phyloP scores from a whole-genome alignment of 2,329 filamentous ascomycete genomes.

The Chaetomium sp. region DNA sequence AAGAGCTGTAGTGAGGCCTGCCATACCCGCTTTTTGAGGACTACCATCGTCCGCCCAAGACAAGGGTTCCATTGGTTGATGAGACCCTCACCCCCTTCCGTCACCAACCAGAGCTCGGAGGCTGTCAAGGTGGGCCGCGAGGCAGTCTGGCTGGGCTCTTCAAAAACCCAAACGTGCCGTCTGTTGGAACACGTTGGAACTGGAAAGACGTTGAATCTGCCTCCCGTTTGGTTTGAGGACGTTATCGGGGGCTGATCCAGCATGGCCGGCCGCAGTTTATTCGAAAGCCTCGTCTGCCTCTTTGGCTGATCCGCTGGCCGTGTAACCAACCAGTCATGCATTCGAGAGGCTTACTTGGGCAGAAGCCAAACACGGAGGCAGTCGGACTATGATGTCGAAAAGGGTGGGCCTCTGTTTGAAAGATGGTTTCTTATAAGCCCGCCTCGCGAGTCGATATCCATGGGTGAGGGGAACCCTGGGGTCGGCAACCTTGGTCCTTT shows the following conservation, averaged over 20 bases:
- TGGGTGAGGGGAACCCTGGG: too few relatives aligned
- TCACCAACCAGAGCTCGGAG: background rate
- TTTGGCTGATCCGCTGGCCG: background rate
- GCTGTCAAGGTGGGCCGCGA: background rate
- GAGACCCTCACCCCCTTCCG: background rate
- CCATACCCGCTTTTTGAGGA: conserved; percentile 2
- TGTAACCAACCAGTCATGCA: background rate
- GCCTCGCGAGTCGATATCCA: too few relatives aligned
- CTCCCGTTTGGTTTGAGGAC: background rate
- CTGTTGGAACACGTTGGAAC: conserved; percentile 2
- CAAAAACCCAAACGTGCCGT: background rate
- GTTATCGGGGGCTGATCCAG: background rate
- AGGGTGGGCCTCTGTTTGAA: background rate
- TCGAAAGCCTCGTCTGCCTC: too few relatives aligned
- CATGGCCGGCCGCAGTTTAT: too few relatives aligned
- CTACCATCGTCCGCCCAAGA: background rate
- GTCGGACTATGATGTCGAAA: background rate
- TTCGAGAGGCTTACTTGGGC: background rate
- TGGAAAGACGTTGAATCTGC: background rate
- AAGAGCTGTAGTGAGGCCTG: conserved; percentile 2
- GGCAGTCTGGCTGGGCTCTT: background rate
- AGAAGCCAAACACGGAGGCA: background rate
- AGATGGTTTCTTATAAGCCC: background rate
- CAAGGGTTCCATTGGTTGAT: conserved; percentile 2
- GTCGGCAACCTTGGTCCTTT: too few relatives aligned